Evolutionary conservation across 768 basidiomycete species (phyloP), one percentile per base, ranked within the genome.

Genomic region (Candolleomyces aberdarensis): DNA sequence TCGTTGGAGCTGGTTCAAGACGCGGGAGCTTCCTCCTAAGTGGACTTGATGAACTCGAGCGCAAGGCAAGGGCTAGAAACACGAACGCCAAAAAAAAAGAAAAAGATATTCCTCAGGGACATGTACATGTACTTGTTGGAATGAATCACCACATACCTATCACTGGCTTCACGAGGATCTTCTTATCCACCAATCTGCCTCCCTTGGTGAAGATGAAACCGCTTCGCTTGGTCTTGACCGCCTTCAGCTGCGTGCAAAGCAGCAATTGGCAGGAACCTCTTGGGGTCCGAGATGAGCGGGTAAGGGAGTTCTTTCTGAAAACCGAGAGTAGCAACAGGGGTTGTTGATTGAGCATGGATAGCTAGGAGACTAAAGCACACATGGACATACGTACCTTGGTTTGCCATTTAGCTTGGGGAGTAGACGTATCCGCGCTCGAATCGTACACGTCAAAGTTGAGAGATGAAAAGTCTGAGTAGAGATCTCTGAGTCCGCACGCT

Each of bases 121-220:
- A 26, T 26, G 32, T 19, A 39, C 60, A 36, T 57, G 48, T 32
- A 20, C 36, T 36, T 11, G 11, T 8, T 7, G 36, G 15, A 9
- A 64, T n/a, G 2, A 11, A 20, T 19, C 14, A 39, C 20, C 36
- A 31, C 78, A 57, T 58, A 89, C 92, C 93, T 96, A 59, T 96
- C 92, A 71, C n/a, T 1, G 95, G 92, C 69, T 94, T 91, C 53
- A 96, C 94, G 0, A 92, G 92, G 15, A 92, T 76, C 69, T 86
- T 87, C 76, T 86, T 92, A 15, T 96, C 89, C 3, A 96, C 74
- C 47, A 98, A 79, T 72, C 92, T 92, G 1, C 95, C 96, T 6
- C 93, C 94, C 72, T 92, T 91, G 66, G 86, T 91, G 66, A 98
- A 96, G 66, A 98, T 85, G 73, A 96, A 97, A 73, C 96, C 94